Evolutionary conservation across 805 yeast species (phyloP), one percentile per base, ranked within the genome.

Genomic region (Monosporozyma siamensis): DNA sequence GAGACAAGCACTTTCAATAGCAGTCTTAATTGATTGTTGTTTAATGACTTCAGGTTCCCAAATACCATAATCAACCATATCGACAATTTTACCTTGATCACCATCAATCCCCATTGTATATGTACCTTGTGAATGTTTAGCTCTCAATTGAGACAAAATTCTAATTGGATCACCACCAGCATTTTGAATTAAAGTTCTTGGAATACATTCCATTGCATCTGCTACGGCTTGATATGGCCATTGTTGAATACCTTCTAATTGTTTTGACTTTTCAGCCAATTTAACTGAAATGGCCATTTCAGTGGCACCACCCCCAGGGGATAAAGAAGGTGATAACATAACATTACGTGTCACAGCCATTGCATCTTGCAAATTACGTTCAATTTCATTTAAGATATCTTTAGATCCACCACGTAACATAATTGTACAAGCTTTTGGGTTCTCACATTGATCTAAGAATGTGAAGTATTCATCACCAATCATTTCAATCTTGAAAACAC

Each of bases 21-120:
- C 95, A n/a, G 98, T 92, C 71, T 92, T 92, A 52, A 90, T 82
- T 50, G 94, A 82, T 70, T 92, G 99, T 62, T 85, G 94, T 68
- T 92, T 92, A 66, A 92, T 86, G 39, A 86, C 97, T 69, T 90
- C 97, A 15, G 99, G 99, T 69, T 92, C 99, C 98, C 98, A 92
- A 50, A 92, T 82, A 23, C 99, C 98, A 64, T 88, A 90, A 23
- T 78, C 82, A 50, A 82, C 77, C 99, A 92, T 92, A 61, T 92
- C 97, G 22, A 85, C 97, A 45, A 92, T 75, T 66, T 84, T 87
- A 51, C 98, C 98, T 45, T 73, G 70, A 52, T 90, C 95, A 51
- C 99, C 99, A 62, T 92, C 95, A 46, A 92, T 78, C 59, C 99
- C 99, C 65, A 71, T 83, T 0, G 95, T 83, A 59, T 71, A 71